phyloP scores from a whole-genome alignment of 352 stramenopile species.

The Phytophthora niederhauseri region DNA sequence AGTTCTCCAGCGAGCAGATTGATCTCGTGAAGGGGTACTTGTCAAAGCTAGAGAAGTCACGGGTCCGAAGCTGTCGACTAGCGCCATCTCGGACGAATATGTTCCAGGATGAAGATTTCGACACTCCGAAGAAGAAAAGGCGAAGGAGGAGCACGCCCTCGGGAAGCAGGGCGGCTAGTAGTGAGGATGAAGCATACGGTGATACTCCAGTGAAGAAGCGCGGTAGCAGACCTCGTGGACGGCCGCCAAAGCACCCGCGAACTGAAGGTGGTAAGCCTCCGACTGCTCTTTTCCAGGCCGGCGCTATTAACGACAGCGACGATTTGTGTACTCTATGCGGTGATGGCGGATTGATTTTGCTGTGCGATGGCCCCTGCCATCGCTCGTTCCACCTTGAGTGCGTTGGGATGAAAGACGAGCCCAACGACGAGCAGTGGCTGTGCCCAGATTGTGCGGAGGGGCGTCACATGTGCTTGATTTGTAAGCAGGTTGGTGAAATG shows the following conservation, averaged over 20 bases:
- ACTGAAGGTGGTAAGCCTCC: conserved; percentile 14
- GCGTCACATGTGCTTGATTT: conserved; percentile 93
- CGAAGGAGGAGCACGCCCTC: conserved; percentile 46
- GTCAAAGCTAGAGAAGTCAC: conserved; percentile 80
- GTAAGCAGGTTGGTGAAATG: conserved; percentile 92
- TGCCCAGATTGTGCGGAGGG: conserved; percentile 90
- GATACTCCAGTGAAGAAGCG: conserved; percentile 41
- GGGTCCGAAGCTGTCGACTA: conserved; percentile 77
- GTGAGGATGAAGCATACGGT: conserved; percentile 49
- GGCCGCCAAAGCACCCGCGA: conserved; percentile 42
- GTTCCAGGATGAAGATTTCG: conserved; percentile 43
- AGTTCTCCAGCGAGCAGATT: conserved; percentile 85
- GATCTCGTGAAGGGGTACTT: conserved; percentile 81
- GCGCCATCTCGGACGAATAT: conserved; percentile 36
- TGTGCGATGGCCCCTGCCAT: conserved; percentile 93
- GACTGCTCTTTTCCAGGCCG: conserved; percentile 47
- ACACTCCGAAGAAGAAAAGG: conserved; percentile 51
- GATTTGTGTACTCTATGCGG: conserved; percentile 93
- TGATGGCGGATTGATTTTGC: conserved; percentile 90
- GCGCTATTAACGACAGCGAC: conserved; percentile 85
- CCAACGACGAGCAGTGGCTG: conserved; percentile 89
- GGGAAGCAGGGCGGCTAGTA: conserved; percentile 31
- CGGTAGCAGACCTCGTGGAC: conserved; percentile 35
- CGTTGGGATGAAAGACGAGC: conserved; percentile 85
- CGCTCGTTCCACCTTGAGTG: conserved; percentile 94